Evolutionary conservation across 1,139 yeast species (phyloP).

Genomic region (Magnusiomyces tetraspermus): DNA sequence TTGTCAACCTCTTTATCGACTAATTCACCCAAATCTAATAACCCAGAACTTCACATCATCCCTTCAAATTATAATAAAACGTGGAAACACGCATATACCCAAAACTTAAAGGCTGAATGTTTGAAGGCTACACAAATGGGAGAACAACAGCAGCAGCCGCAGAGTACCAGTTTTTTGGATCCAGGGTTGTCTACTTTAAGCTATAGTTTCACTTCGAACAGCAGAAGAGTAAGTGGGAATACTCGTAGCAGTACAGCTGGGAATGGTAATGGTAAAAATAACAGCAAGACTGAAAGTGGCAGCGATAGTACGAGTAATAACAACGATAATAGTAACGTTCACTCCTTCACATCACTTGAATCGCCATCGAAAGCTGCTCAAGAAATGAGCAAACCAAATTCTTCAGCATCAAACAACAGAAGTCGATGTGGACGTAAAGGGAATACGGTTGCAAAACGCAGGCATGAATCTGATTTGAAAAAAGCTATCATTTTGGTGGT

Average conservation of each 20-base stretch:
- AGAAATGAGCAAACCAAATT: neutral
- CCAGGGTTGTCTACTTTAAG: too few relatives aligned
- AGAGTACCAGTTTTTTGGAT: too few relatives aligned
- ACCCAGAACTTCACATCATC: too few relatives aligned
- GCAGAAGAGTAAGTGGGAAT: too few relatives aligned
- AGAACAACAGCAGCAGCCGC: too few relatives aligned
- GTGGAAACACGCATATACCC: too few relatives aligned
- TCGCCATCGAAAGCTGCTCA: slow-evolving; percentile 1
- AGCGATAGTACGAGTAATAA: neutral
- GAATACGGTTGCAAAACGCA: neutral
- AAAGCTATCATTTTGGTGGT: neutral
- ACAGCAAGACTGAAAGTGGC: neutral
- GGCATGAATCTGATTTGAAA: neutral
- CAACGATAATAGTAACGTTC: neutral
- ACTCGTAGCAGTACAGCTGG: neutral
- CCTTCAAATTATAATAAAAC: too few relatives aligned
- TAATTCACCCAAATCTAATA: too few relatives aligned
- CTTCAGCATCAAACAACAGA: neutral
- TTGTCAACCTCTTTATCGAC: too few relatives aligned
- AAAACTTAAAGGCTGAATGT: too few relatives aligned
- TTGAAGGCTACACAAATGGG: too few relatives aligned
- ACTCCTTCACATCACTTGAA: neutral
- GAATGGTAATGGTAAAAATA: neutral
- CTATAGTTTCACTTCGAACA: too few relatives aligned
- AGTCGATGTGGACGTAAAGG: neutral